Conservation (phyloP, 352 stramenopile genomes). For the Phytopythium montanum region DNA sequence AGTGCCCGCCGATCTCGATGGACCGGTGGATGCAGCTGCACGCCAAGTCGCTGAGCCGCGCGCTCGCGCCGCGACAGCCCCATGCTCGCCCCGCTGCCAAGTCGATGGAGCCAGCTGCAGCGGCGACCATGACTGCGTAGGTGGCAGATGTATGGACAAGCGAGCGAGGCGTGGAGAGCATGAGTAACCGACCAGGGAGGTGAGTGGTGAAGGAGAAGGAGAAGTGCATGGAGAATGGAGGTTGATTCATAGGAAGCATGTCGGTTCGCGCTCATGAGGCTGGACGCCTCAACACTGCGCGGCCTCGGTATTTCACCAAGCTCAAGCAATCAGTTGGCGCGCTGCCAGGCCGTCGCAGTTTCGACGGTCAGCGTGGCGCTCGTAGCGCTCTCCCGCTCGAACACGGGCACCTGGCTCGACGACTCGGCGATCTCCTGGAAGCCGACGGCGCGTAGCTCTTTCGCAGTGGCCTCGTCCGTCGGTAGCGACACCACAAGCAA, state of each 20-base stretch:
- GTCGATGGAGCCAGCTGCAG: neutral
- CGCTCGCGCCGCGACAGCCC: conserved; percentile 15
- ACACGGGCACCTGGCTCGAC: conserved; percentile 36
- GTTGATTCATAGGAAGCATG: neutral
- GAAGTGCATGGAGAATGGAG: neutral
- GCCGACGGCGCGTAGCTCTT: conserved; percentile 22
- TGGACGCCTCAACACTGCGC: neutral
- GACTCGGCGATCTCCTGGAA: conserved; percentile 43
- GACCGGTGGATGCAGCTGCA: conserved; percentile 50
- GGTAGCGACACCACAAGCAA: conserved; percentile 37
- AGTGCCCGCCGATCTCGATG: conserved; percentile 41
- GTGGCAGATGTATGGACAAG: neutral
- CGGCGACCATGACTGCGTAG: neutral
- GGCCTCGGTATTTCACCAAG: neutral
- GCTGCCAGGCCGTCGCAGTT: conserved; percentile 48
- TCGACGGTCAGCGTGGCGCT: conserved; percentile 45
- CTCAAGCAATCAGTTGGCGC: conserved; percentile 18
- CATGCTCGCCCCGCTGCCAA: neutral
- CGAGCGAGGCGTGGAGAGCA: neutral
- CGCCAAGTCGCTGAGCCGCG: conserved; percentile 43
- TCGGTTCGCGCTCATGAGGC: neutral
- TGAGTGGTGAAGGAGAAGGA: no score
- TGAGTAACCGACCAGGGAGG: no score
- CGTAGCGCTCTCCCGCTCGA: conserved; percentile 42
- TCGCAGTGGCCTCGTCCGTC: conserved; percentile 24